Conservation (phyloP, 2,329 filamentous ascomycete genomes). For the Plectosphaerella cucumerina region DNA sequence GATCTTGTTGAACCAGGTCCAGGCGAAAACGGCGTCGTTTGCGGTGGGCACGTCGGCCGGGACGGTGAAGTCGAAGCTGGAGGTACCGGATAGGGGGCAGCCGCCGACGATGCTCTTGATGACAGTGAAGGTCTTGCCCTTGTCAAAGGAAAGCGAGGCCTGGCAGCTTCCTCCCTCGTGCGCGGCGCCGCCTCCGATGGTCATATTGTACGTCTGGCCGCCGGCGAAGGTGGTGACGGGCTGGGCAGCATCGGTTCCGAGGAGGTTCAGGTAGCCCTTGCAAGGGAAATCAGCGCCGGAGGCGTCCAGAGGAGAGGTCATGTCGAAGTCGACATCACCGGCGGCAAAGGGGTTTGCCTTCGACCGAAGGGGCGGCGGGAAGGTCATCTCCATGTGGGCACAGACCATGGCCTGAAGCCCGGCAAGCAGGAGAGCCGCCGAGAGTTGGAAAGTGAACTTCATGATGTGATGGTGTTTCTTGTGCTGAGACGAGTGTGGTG, state of each 20-base stretch:
- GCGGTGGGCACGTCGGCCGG: conserved; percentile 55
- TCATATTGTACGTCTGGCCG: conserved; percentile 60
- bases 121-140: conserved; percentile 66
- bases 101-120: conserved; percentile 53
- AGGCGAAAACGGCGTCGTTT: conserved; percentile 63
- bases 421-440: conserved; percentile 35
- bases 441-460: conserved; percentile 32
- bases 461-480: conserved; percentile 26
- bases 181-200: conserved; percentile 55
- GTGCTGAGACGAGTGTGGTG: conserved; percentile 11
- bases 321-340: conserved; percentile 62
- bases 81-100: conserved; percentile 41
- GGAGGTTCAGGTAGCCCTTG: conserved; percentile 56
- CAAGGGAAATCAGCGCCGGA: conserved; percentile 69
- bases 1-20: conserved; percentile 74
- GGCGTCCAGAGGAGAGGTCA: conserved; percentile 60
- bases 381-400: conserved; percentile 54
- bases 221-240: conserved; percentile 58
- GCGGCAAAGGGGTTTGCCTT: conserved; percentile 44
- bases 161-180: conserved; percentile 76
- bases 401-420: conserved; percentile 29
- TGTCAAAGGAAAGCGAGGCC: conserved; percentile 69
- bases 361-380: conserved; percentile 48
- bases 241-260: conserved; percentile 44
- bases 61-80: conserved; percentile 61